These are phyloP conservation scores for Hypericum perforatum DNA, from an alignment of 345 rosid species.

Conservation along the genomic window DNA sequence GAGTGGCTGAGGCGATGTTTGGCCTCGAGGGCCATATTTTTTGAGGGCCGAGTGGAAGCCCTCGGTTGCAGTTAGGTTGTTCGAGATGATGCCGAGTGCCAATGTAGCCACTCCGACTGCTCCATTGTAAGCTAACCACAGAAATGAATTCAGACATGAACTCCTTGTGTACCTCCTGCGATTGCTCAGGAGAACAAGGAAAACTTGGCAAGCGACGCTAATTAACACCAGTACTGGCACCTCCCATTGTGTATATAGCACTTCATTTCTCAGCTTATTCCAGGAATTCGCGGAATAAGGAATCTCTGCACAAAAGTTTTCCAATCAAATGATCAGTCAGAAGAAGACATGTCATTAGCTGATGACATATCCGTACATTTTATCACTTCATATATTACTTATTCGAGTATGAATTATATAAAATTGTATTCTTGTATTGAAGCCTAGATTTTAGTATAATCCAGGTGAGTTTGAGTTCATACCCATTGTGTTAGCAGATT, in stretches of 20 bases:
- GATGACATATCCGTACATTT: no score
- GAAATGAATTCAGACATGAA: neutral
- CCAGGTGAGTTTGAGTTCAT: no score
- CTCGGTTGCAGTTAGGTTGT: neutral
- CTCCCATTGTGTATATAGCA: slow-evolving; percentile 20
- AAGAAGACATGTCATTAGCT: no score
- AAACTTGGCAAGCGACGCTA: slow-evolving; percentile 16
- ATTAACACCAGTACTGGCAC: slow-evolving; percentile 10
- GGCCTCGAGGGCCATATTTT: no score
- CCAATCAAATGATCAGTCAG: no score
- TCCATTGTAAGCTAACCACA: slow-evolving; percentile 22
- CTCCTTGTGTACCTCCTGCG: slow-evolving; percentile 7
- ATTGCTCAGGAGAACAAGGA: slow-evolving; percentile 9
- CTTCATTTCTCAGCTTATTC: neutral
- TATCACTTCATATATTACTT: no score
- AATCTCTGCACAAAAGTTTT: no score
- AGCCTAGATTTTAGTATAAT: no score
- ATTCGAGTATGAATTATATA: no score
- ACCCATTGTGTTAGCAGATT: no score
- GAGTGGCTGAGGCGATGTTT: neutral
- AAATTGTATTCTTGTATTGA: no score
- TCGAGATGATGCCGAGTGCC: slow-evolving; percentile 20
- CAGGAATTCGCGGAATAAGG: no score
- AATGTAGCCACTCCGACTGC: slow-evolving; percentile 21
- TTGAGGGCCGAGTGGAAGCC: neutral